These are phyloP conservation scores for Cutaneotrichosporon spelunceum DNA, from an alignment of 1,284 basidiomycete genomes.

Conservation along the genomic window DNA sequence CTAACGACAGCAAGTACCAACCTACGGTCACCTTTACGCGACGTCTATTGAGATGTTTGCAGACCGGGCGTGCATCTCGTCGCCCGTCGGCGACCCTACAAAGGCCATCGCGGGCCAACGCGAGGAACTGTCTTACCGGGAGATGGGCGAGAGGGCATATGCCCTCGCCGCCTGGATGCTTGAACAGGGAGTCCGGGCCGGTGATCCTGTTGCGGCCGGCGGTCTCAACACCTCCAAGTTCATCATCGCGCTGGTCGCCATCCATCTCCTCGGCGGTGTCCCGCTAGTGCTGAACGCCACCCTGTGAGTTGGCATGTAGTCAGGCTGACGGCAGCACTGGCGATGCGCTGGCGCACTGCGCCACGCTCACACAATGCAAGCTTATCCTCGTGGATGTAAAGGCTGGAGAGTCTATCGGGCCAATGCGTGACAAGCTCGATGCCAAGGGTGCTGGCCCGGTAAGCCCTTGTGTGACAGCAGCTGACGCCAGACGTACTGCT, in stretches of 20 bases:
- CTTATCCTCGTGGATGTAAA: slow-evolving; percentile 38
- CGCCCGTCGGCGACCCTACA: not conserved
- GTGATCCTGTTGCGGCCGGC: slow-evolving; percentile 38
- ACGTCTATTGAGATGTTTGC: not conserved
- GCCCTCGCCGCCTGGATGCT: slow-evolving; percentile 36
- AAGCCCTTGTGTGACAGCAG: not conserved
- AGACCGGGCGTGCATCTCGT: not conserved
- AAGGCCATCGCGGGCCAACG: slow-evolving; percentile 8
- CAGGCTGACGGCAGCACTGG: not conserved
- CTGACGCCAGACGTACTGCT: slow-evolving; percentile 9
- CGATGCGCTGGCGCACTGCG: slow-evolving; percentile 31
- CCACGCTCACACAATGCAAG: slow-evolving; percentile 29
- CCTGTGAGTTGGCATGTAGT: not conserved
- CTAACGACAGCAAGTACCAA: slow-evolving; percentile 3
- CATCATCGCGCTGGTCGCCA: slow-evolving; percentile 37
- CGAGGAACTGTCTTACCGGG: slow-evolving; percentile 29
- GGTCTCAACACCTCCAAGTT: slow-evolving; percentile 41
- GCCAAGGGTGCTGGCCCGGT: slow-evolving; percentile 2
- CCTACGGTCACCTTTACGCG: not conserved
- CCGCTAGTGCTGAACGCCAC: slow-evolving; percentile 34
- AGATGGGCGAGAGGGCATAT: slow-evolving; percentile 29
- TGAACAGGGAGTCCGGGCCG: slow-evolving; percentile 30
- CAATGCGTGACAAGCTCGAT: slow-evolving; percentile 10
- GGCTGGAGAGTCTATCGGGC: slow-evolving; percentile 28
- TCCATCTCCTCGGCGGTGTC: slow-evolving; percentile 39